Evolutionary conservation across 1,139 yeast species (phyloP), one percentile per base, ranked within the genome.

Genomic region (Komagataea norvegica): DNA sequence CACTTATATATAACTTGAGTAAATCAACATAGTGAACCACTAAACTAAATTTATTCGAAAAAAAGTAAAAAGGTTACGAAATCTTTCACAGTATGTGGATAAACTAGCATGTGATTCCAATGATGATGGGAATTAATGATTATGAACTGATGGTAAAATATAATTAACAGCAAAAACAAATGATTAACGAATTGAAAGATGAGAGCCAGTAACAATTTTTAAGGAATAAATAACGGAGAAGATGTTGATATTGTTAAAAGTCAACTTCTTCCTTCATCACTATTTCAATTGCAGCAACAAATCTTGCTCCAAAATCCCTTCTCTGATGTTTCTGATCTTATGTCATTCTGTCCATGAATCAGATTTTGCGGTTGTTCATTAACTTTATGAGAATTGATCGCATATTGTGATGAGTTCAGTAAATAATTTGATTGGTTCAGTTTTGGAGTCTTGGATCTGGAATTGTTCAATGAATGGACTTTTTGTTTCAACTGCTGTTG

Each of bases 361-460:
- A 49, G 33, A 24, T 47, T 47, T 31, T 50, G 55, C 24, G 51
- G 53, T 28, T 44, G 52, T 29, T 49, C 53, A 37, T 38, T 43
- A 11, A 41, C 40, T 32, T 50, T 51, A 34, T 51, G 44, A 3
- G 54, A 46, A 30, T 45, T 44, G 8, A 44, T 11, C 1, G 44
- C 55, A 29, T 48, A 49, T 35, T 50, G 56, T 2, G 56, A 48
- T 2, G 55, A 49, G 40, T 50, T 49, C 21, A 52, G 21, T 25
- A 51, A 25, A 31, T 49, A 51, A 30, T 47, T 45, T 7, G 41
- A 24, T 33, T 49, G 54, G 21, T 41, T 40, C 27, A 40, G 26
- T 36, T 51, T 52, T 34, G 57, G 56, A 19, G 46, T 46, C 40
- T 50, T 51, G 3, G 51, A 31, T 42, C 55, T 47, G 16, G 56